Conservation (phyloP, 306 rosid genomes). For the Malus asiatica region DNA sequence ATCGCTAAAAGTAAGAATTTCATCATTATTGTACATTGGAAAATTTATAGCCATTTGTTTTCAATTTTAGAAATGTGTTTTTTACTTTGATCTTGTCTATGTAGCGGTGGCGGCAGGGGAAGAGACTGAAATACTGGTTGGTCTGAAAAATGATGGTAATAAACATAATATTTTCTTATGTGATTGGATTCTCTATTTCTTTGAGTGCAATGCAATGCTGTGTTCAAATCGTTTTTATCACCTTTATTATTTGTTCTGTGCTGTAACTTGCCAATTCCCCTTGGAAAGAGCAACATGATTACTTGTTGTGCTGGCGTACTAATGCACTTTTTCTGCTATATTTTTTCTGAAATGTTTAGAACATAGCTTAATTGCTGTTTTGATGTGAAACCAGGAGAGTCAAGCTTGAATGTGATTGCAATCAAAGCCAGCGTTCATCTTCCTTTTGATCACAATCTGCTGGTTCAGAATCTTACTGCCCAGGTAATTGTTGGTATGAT, state of each 20-base stretch:
- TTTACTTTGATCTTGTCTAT: slow-evolving; percentile 22
- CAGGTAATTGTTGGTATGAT: slow-evolving; percentile 42
- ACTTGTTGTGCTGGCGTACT: not conserved
- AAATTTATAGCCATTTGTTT: not conserved
- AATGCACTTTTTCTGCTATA: not conserved
- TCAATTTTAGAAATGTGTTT: not conserved
- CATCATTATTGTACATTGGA: not conserved
- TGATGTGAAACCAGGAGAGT: slow-evolving; percentile 57
- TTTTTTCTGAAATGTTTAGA: not conserved
- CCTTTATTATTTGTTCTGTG: not conserved
- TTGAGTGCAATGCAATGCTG: not conserved
- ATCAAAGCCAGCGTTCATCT: slow-evolving; percentile 84
- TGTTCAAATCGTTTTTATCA: not conserved
- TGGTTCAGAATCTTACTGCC: slow-evolving; percentile 83
- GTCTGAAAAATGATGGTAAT: slow-evolving; percentile 84
- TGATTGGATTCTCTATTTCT: not conserved
- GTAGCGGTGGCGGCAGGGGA: slow-evolving; percentile 83
- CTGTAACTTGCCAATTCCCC: not conserved
- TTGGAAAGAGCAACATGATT: not conserved
- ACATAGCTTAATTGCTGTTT: slow-evolving; percentile 23
- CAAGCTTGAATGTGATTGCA: slow-evolving; percentile 63
- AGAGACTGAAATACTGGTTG: slow-evolving; percentile 75
- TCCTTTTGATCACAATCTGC: slow-evolving; percentile 60
- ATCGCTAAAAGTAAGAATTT: slow-evolving; percentile 50
- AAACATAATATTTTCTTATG: not conserved